Conservation (phyloP, 176 grass and related monocot species). For the Aechmea fasciata region DNA sequence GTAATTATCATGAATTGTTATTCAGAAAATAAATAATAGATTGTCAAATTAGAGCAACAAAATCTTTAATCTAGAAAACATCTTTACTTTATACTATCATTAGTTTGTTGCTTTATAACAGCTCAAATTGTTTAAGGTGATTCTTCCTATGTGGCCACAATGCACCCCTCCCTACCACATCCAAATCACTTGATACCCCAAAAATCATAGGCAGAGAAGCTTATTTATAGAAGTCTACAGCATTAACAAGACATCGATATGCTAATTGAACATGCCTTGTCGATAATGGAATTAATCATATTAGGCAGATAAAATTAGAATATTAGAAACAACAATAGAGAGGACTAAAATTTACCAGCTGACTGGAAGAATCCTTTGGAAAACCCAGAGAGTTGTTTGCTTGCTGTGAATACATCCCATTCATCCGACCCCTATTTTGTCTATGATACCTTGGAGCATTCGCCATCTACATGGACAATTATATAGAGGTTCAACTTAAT, state of each 20-base stretch:
- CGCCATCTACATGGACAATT: constrained; percentile 23
- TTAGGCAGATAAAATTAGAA: neutral
- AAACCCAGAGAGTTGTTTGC: constrained; percentile 15
- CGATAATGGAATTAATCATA: neutral
- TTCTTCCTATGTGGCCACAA: no score
- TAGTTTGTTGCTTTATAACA: neutral
- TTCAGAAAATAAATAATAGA: neutral
- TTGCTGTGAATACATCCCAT: constrained; percentile 35
- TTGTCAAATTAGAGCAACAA: neutral
- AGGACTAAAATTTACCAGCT: constrained; percentile 26
- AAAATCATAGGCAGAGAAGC: no score
- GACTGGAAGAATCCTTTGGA: constrained; percentile 30
- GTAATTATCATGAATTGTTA: no score
- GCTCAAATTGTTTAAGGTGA: neutral
- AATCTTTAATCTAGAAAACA: neutral
- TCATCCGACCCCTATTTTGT: constrained; percentile 39
- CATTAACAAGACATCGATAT: no score
- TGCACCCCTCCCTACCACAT: no score
- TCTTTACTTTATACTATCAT: neutral
- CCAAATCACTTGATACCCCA: no score
- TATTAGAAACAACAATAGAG: neutral
- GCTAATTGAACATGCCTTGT: no score
- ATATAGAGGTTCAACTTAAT: neutral
- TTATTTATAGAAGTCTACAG: no score
- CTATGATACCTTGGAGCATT: constrained; percentile 47